Evolutionary conservation across 192 early-diverging fungal species (phyloP), one percentile per base, ranked within the genome.

Genomic region (Phycomyces blakesleeanus): DNA sequence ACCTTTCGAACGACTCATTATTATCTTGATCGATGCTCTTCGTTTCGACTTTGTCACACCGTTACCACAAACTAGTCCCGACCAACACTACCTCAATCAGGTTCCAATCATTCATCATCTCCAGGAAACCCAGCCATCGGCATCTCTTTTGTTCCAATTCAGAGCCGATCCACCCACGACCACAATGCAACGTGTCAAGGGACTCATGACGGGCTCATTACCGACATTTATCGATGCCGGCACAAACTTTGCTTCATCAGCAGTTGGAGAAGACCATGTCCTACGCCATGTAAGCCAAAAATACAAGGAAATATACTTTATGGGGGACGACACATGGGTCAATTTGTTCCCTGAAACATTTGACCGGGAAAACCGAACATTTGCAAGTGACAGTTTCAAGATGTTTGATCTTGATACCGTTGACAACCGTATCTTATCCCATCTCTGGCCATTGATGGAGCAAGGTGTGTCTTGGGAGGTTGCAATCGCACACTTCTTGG

Each of bases 281-380:
- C 72, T 93, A n/a, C 64, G 70, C 34, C 80, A 85, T 15, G 20
- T 71, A 3, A 21, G 12, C 8, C 16, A 47, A 14, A 40, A 55
- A n/a, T 71, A 73, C 29, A 63, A 68, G 37, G 57, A 71, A n/a
- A 67, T 89, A n/a, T 77, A 87, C 12, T 92, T 94, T 51, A 85
- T 94, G 77, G 96, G 96, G 18, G 96, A 98, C 69, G 96, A 98
- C 62, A 98, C 96, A 3, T 99, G 97, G 97, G 80, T 76, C n/a
- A 78, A 80, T 58, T 72, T 99, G 62, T 99, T 90, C 64, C 90
- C 92, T 0, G 65, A 79, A 0, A 74, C 78, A 18, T 59, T 85
- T 38, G 65, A 75, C 7, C 82, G 80, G 29, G 66, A 70, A 22
- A 71, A 78, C 21, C 77, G 77, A 12, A 80, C 81, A 3, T 81